phyloP scores from a whole-genome alignment of 768 basidiomycete genomes.

The Fistulinella prunicolor region DNA sequence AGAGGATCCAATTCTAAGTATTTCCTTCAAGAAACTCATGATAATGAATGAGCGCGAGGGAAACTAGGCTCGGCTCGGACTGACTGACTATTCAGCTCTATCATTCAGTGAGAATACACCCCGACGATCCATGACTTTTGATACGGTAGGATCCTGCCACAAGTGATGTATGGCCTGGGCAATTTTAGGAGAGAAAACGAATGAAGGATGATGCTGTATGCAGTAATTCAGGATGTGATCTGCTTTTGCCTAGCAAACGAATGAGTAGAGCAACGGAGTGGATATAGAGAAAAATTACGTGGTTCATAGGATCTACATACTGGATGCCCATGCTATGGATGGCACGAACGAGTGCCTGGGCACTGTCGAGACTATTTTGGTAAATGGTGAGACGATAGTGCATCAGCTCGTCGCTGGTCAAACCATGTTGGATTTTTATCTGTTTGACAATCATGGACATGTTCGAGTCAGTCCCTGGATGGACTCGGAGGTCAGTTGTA shows the following conservation, averaged over 20 bases:
- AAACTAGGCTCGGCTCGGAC: background rate
- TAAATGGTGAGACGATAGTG: background rate
- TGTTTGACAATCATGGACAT: background rate
- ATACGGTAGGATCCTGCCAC: constrained; percentile 4
- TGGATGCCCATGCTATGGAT: background rate
- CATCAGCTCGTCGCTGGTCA: background rate
- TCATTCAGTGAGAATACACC: background rate
- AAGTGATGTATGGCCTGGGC: background rate
- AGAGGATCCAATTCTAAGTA: constrained; percentile 1
- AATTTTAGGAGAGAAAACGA: background rate
- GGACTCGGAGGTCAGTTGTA: background rate
- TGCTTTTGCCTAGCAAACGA: too few relatives aligned
- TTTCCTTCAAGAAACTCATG: background rate
- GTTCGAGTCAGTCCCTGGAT: background rate
- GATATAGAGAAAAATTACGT: background rate
- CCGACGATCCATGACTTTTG: background rate
- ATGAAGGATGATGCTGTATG: background rate
- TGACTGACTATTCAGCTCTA: background rate
- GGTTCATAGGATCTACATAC: background rate
- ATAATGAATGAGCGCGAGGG: background rate
- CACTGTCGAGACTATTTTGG: background rate
- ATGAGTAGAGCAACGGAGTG: too few relatives aligned
- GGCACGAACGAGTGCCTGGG: constrained; percentile 1
- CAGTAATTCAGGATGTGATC: background rate
- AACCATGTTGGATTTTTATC: constrained; percentile 6